These are phyloP conservation scores for Fusarium floridanum DNA, from an alignment of 2,329 filamentous ascomycete genomes.

Conservation along the genomic window DNA sequence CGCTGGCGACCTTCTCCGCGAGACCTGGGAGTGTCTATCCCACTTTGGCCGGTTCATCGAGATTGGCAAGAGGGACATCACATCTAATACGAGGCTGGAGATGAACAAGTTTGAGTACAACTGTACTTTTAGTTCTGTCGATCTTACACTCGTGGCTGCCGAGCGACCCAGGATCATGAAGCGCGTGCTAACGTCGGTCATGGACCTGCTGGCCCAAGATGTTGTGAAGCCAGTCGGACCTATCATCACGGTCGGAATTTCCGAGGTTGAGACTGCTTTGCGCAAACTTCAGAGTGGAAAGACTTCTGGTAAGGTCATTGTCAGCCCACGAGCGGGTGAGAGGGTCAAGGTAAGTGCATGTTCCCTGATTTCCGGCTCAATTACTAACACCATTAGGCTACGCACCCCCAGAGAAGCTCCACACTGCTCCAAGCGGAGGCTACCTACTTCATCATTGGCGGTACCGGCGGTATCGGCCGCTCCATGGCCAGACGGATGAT, in stretches of 20 bases:
- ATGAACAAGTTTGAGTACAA: constrained; percentile 4
- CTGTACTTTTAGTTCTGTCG: neutral
- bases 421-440: neutral
- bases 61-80: neutral
- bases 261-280: neutral
- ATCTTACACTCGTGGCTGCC: neutral
- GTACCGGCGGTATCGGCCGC: constrained; percentile 60
- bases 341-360: constrained; percentile 1
- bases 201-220: neutral
- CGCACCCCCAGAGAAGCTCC: neutral
- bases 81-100: neutral
- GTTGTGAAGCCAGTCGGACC: neutral
- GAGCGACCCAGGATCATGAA: neutral
- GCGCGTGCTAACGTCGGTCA: neutral
- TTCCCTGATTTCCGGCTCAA: too few relatives aligned
- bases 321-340: neutral
- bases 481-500: constrained; percentile 62
- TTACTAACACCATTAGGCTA: neutral
- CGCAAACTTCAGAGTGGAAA: constrained; percentile 4
- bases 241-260: neutral
- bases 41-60: neutral
- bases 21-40: neutral
- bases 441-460: constrained; percentile 60
- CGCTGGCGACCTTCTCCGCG: neutral
- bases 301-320: neutral